These are phyloP conservation scores for Pseudogymnoascus verrucosus DNA, from an alignment of 2,329 filamentous ascomycete species.

Conservation along the genomic window DNA sequence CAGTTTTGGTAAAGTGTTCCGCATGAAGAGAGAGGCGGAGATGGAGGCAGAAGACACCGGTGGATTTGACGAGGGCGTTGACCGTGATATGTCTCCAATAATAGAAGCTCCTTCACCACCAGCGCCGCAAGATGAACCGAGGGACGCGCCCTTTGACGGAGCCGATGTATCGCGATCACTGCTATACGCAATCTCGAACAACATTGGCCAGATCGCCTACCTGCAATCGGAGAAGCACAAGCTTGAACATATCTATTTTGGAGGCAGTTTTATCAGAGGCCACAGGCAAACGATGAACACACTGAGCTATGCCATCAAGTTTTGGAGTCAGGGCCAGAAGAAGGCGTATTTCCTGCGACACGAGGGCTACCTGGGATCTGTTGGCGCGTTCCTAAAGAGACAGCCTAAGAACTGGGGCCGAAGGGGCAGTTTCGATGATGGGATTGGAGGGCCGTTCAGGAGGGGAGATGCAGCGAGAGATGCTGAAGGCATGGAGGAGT, in stretches of 20 bases:
- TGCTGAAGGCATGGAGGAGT: neutral
- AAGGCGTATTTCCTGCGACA: constrained; percentile 94
- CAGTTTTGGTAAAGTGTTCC: constrained; percentile 94
- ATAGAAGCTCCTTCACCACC: neutral
- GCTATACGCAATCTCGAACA: constrained; percentile 93
- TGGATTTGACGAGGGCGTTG: constrained; percentile 18
- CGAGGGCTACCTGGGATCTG: constrained; percentile 89
- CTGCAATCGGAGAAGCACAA: constrained; percentile 94
- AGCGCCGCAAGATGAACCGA: neutral
- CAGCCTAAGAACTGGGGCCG: constrained; percentile 89
- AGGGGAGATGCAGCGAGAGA: neutral
- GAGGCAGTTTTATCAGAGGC: constrained; percentile 90
- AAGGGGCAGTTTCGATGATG: constrained; percentile 51
- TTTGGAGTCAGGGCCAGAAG: constrained; percentile 91
- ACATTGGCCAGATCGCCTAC: constrained; percentile 96
- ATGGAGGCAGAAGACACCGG: constrained; percentile 66
- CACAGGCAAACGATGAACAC: constrained; percentile 98
- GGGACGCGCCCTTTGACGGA: constrained; percentile 52
- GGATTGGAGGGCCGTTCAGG: neutral
- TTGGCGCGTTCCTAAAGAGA: constrained; percentile 87
- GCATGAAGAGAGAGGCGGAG: constrained; percentile 81
- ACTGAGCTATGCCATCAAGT: constrained; percentile 90
- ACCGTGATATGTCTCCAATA: neutral
- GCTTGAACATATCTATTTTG: constrained; percentile 91
- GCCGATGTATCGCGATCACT: constrained; percentile 87